phyloP scores from a whole-genome alignment of 2,329 filamentous ascomycete species.

The Cladosporium sp. region DNA sequence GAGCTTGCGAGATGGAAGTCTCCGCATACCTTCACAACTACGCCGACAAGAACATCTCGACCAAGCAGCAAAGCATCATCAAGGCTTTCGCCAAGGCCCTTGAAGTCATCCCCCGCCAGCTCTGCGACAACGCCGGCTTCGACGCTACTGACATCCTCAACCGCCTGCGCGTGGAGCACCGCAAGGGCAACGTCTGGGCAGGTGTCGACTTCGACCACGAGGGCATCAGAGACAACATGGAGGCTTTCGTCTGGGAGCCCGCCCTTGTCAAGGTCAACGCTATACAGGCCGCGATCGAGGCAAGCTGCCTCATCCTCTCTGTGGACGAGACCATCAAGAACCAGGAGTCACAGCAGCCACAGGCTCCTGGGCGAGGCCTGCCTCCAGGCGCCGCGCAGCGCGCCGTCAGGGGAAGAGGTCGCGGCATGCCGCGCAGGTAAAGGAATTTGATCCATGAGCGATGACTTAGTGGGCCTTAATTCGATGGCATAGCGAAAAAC shows the following conservation, averaged over 20 bases:
- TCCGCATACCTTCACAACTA: constrained; percentile 90
- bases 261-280: constrained; percentile 96
- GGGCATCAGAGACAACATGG: constrained; percentile 91
- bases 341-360: constrained; percentile 84
- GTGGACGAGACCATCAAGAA: constrained; percentile 98
- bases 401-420: constrained; percentile 78
- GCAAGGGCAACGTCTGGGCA: constrained; percentile 89
- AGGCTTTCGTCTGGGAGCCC: constrained; percentile 96
- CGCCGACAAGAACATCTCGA: constrained; percentile 85
- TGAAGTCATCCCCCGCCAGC: constrained; percentile 91
- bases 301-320: constrained; percentile 88
- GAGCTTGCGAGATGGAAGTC: constrained; percentile 94
- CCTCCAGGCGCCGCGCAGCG: constrained; percentile 74
- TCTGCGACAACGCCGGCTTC: constrained; percentile 98
- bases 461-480: constrained; percentile 6
- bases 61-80: constrained; percentile 97
- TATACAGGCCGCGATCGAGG: constrained; percentile 92
- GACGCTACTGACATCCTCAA: constrained; percentile 98
- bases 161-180: constrained; percentile 91
- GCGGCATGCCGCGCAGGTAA: constrained; percentile 84
- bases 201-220: constrained; percentile 94
- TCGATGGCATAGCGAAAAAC: constrained; percentile 10
- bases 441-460: constrained; percentile 1
- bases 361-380: constrained; percentile 71
- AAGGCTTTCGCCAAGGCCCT: constrained; percentile 97